phyloP scores from a whole-genome alignment of 1,284 basidiomycete genomes.

The Heterobasidion occidentale region DNA sequence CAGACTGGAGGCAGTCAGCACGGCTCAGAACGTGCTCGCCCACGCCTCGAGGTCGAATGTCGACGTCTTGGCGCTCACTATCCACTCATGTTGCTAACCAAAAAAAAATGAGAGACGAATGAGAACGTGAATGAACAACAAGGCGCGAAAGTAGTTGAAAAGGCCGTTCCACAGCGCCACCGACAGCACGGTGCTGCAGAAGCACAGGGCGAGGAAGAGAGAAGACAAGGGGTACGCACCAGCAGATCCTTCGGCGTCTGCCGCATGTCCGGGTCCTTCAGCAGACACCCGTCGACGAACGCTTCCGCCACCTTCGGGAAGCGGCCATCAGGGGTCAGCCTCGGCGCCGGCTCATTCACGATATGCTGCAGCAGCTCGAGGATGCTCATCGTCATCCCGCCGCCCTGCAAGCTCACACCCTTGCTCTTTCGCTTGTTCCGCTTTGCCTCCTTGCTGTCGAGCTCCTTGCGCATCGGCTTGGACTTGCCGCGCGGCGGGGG shows the following conservation, averaged over 20 bases:
- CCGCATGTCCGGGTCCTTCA: conserved; percentile 75
- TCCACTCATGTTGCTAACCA: conserved; percentile 42
- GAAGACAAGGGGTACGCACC: conserved; percentile 27
- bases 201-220: neutral
- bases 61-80: conserved; percentile 38
- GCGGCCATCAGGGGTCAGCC: conserved; percentile 60
- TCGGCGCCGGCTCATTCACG: conserved; percentile 91
- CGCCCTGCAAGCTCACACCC: conserved; percentile 84
- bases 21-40: conserved; percentile 49
- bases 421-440: conserved; percentile 60
- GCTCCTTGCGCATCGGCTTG: conserved; percentile 38
- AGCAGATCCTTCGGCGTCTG: conserved; percentile 78
- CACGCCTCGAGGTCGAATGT: conserved; percentile 53
- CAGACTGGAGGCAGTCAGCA: neutral
- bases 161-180: neutral
- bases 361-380: conserved; percentile 96
- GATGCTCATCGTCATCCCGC: conserved; percentile 94
- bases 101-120: neutral
- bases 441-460: conserved; percentile 38
- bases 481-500: conserved; percentile 16
- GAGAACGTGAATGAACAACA: neutral
- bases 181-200: neutral
- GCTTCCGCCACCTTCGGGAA: conserved; percentile 66
- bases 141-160: neutral
- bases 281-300: conserved; percentile 79